Base-by-base conservation (phyloP, 2,329 filamentous ascomycete species). In the Epichloe sibirici region DNA sequence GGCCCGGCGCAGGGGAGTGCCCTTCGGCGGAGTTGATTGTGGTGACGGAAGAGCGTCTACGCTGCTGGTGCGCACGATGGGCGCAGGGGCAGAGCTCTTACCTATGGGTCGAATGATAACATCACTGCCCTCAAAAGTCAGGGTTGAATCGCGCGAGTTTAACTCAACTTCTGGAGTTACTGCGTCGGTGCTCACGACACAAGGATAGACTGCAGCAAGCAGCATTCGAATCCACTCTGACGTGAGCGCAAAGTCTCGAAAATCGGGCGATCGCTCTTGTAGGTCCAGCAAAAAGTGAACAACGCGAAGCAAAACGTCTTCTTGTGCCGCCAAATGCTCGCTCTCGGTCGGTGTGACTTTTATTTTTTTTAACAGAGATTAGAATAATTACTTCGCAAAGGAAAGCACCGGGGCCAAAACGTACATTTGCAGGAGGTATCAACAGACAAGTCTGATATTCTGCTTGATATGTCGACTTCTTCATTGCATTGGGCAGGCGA, bases 71-170 rank as follows among this genome's bases (percentile, higher is more conserved):
- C 86, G 81, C 21, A 96, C 79, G 37, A 91, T 85, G 0, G 86
- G 85, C 61, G 80, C 73, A 6, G 78, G 74, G 3, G 78, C 75
- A 15, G 82, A 81, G 1, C 81, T 71, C 2, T 63, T 63, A 2
- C 62, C 82, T 4, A 88, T 76, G 0, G 88, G 88, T 13, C 87
- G 82, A 55, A 94, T 86, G 25, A 90, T 85, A 1, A 95, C 85
- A 66, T 91, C 88, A 45, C 85, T 83, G 1, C 89, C 89, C 58
- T 93, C 88, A 58, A 95, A 95, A 0, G 82, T 91, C 53, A 95
- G 76, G 1, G 82, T 79, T 11, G 87, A 87, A 58, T 90, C 85
- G 59, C 86, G 79, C 15, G 89, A 90, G 60, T 89, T 83, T n/a
- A 97, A 71, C 66, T 98, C 93, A 0, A 83, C 87, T 60, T 93